phyloP scores from a whole-genome alignment of 495 filamentous ascomycete species.

The Xylaria grammica region DNA sequence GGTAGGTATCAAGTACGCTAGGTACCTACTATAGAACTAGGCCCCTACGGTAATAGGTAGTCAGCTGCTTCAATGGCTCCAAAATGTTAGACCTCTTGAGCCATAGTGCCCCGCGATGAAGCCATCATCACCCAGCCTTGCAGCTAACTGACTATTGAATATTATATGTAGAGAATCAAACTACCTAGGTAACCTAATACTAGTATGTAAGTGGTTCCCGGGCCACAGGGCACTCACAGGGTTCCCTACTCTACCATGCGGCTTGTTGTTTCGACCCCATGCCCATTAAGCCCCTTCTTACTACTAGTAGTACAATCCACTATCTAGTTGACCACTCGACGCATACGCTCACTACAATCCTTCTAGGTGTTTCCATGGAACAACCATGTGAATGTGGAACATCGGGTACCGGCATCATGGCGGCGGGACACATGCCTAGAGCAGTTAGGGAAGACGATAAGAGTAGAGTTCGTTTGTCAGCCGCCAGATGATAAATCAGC shows the following conservation, averaged over 20 bases:
- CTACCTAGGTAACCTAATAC: neutral
- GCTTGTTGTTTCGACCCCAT: neutral
- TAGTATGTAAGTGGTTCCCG: too few species aligned
- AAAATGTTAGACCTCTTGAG: too few species aligned
- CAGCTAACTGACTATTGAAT: too few species aligned
- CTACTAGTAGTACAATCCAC: neutral
- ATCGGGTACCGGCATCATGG: slow-evolving; percentile 5
- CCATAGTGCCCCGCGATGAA: too few species aligned
- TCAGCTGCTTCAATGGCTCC: too few species aligned
- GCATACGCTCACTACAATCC: neutral
- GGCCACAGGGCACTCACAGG: too few species aligned
- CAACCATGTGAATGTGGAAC: neutral
- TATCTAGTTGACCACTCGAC: neutral
- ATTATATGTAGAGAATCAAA: too few species aligned
- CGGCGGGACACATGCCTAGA: neutral
- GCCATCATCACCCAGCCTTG: too few species aligned
- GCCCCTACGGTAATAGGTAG: too few species aligned
- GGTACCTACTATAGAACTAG: too few species aligned
- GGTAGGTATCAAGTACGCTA: too few species aligned
- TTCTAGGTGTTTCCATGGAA: neutral
- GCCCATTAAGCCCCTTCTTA: neutral
- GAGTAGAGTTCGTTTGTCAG: neutral
- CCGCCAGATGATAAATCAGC: neutral
- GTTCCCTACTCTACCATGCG: neutral
- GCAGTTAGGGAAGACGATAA: too few species aligned